Conservation (phyloP, 306 rosid genomes). For the Citrullus amarus region DNA sequence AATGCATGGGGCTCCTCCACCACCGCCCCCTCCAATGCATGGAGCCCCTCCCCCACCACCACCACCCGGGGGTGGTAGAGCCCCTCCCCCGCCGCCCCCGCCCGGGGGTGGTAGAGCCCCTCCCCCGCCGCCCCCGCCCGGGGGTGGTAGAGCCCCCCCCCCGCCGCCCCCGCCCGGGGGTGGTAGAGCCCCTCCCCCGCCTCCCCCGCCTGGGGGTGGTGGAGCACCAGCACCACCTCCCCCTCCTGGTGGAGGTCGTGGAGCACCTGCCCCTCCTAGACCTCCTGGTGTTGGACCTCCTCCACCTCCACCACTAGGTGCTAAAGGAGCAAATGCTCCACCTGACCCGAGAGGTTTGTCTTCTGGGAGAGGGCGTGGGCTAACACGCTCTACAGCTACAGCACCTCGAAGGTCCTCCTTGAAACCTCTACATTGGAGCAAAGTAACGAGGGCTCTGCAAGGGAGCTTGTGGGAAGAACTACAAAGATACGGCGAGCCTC, state of each 20-base stretch:
- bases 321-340: conserved; percentile 39
- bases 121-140: conserved; percentile 21
- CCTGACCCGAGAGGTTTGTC: conserved; percentile 39
- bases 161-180: conserved; percentile 32
- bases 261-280: conserved; percentile 39
- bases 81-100: conserved; percentile 31
- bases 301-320: conserved; percentile 39
- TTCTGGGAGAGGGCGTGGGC: conserved; percentile 79
- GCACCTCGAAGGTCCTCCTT: conserved; percentile 64
- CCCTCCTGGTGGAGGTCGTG: conserved; percentile 4
- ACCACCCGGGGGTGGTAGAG: conserved; percentile 10
- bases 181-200: not conserved
- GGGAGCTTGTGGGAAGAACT: conserved; percentile 99
- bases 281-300: conserved; percentile 57
- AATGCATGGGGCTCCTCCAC: conserved; percentile 8
- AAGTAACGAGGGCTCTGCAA: conserved; percentile 85
- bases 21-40: not conserved
- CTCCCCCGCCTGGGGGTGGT: conserved; percentile 4
- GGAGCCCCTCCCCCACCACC: not conserved
- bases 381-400: conserved; percentile 38
- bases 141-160: not conserved
- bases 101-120: conserved; percentile 13
- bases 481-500: conserved; percentile 75
- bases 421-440: conserved; percentile 95
- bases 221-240: conserved; percentile 4